phyloP scores from a whole-genome alignment of 1,284 basidiomycete species.

The Moniliella sp. region DNA sequence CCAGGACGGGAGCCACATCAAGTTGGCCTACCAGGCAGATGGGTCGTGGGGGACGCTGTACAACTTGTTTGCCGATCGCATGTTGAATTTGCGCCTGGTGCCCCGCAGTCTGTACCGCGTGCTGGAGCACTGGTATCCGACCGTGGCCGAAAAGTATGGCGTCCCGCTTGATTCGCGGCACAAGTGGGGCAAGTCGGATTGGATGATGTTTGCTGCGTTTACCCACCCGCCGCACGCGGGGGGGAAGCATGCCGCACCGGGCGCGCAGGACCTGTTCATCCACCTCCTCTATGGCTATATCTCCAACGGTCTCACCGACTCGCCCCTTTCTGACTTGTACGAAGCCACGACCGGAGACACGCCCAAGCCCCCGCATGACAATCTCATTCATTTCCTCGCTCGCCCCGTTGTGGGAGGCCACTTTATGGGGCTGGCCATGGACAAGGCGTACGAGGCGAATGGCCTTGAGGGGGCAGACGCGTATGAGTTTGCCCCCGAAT shows the following conservation, averaged over 20 bases:
- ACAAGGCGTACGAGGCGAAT: constrained; percentile 27
- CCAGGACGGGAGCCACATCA: constrained; percentile 26
- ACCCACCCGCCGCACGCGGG: too few species aligned
- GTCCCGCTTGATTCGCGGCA: constrained; percentile 32
- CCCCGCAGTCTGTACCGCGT: constrained; percentile 25
- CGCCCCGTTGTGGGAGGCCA: constrained; percentile 33
- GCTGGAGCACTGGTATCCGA: constrained; percentile 26
- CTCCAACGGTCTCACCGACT: constrained; percentile 24
- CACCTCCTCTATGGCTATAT: constrained; percentile 23
- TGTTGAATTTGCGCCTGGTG: constrained; percentile 29
- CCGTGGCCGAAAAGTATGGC: constrained; percentile 19
- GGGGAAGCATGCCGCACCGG: constrained; percentile 6
- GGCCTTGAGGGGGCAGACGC: constrained; percentile 9
- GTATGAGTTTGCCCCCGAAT: constrained; percentile 5
- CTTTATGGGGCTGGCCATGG: constrained; percentile 29
- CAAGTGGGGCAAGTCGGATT: constrained; percentile 33
- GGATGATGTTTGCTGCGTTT: constrained; percentile 32
- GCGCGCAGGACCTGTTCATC: constrained; percentile 24
- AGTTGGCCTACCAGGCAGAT: constrained; percentile 32
- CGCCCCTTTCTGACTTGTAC: constrained; percentile 29
- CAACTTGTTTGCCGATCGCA: constrained; percentile 27
- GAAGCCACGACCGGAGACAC: constrained; percentile 20
- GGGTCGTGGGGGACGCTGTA: constrained; percentile 31
- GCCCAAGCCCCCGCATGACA: constrained; percentile 5
- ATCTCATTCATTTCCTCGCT: constrained; percentile 16